Conservation (phyloP, 2,329 filamentous ascomycete species). For the Thermomyces lanuginosus region DNA sequence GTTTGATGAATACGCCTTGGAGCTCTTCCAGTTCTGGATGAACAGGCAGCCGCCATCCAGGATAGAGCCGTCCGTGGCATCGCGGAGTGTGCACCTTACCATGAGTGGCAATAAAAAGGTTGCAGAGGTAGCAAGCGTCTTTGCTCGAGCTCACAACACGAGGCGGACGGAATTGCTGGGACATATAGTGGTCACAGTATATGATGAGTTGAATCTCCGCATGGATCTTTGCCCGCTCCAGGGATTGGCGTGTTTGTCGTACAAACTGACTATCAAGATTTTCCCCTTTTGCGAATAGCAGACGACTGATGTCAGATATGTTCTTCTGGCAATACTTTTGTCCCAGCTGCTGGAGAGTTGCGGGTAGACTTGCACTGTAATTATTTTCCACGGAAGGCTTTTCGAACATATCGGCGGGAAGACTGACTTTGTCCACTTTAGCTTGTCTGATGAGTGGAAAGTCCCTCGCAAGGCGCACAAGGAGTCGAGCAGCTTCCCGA, state of each 20-base stretch:
- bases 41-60: conserved; percentile 6
- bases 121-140: conserved; percentile 13
- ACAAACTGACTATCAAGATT: conserved; percentile 1
- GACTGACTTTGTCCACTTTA: conserved; percentile 14
- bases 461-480: conserved; percentile 19
- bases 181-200: conserved; percentile 9
- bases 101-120: conserved; percentile 8
- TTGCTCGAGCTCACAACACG: conserved; percentile 12
- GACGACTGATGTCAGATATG: not conserved
- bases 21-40: conserved; percentile 5
- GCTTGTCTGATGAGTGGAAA: conserved; percentile 15
- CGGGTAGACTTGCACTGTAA: conserved; percentile 1
- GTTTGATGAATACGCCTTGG: conserved; percentile 6
- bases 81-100: conserved; percentile 8
- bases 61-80: conserved; percentile 9
- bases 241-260: conserved; percentile 2
- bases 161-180: conserved; percentile 2
- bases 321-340: conserved; percentile 2
- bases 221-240: conserved; percentile 7
- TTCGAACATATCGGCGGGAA: conserved; percentile 14
- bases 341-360: conserved; percentile 1
- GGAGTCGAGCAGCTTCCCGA: conserved; percentile 16
- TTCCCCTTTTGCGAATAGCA: not conserved
- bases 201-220: conserved; percentile 12
- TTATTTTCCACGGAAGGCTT: conserved; percentile 1